Evolutionary conservation across 2,329 filamentous ascomycete species (phyloP), one percentile per base, ranked within the genome.

Genomic region (Teratosphaeria destructans): DNA sequence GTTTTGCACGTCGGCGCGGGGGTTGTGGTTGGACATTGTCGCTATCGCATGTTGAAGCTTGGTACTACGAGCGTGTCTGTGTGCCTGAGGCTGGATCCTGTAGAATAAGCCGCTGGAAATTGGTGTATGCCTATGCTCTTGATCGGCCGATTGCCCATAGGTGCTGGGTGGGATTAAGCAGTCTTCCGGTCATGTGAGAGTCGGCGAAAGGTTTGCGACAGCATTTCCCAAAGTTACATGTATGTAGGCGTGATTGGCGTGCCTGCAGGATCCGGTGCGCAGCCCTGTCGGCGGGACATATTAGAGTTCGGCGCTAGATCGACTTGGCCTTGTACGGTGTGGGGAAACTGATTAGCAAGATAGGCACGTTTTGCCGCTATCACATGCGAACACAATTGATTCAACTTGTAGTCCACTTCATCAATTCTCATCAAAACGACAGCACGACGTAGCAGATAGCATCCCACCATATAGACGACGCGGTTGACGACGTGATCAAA

Each of bases 21-120:
- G 61, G 52, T 59, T 63, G 58, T 64, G 43, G 39, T 56, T 61
- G 47, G 61, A 59, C 57, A 56, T 61, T 57, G 37, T 43, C 14
- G 67, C 63, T 67, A 69, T 70, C 52, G 61, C 63, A 66, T 67
- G 58, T 61, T 66, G 55, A 35, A 49, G 14, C 43, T 49, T 19
- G 43, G 43, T 23, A 10, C 6, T 11, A n/a, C 23, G 43, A 49
- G 8, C 43, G n/a, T 10, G 43, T 14, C 16, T 14, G 12, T 12
- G 37, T 43, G 10, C 37, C 14, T 43, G 37, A 43, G 37, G 37
- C 37, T n/a, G 16, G 16, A 14, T 16, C 12, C 37, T 43, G 16
- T n/a, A 14, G 16, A 49, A 23, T 49, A 19, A 8, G 43, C 43
- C 43, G n/a, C 16, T 19, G 43, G 23, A n/a, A 10, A n/a, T 23